phyloP scores from a whole-genome alignment of 2,329 filamentous ascomycete genomes.

The Neocucurbitaria cava region DNA sequence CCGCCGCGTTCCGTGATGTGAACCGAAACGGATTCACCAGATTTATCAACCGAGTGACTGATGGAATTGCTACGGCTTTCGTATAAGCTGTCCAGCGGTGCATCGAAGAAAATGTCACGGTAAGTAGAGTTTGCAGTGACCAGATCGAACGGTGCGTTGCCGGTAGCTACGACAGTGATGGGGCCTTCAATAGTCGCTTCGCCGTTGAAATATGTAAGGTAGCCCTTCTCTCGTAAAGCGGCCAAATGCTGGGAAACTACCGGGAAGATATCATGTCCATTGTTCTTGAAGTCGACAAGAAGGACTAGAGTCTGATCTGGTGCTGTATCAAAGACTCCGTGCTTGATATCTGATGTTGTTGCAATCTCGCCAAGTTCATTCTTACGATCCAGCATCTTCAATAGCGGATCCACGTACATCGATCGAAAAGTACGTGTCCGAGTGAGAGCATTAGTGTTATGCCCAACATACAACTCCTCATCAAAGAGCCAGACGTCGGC shows the following conservation, averaged over 20 bases:
- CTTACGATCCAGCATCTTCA: constrained; percentile 57
- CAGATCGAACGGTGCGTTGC: constrained; percentile 59
- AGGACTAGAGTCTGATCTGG: constrained; percentile 59
- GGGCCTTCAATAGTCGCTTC: constrained; percentile 50
- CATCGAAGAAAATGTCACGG: constrained; percentile 64
- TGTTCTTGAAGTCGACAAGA: constrained; percentile 60
- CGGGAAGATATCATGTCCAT: constrained; percentile 47
- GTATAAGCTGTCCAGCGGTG: constrained; percentile 53
- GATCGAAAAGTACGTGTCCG: constrained; percentile 56
- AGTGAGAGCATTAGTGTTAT: constrained; percentile 57
- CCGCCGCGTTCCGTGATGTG: constrained; percentile 28
- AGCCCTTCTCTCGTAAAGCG: constrained; percentile 57
- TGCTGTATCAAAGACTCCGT: constrained; percentile 60
- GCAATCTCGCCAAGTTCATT: constrained; percentile 52
- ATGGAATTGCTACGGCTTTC: constrained; percentile 15
- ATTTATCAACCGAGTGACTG: not conserved
- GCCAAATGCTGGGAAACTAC: constrained; percentile 51
- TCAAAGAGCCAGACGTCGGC: constrained; percentile 64
- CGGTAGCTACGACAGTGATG: constrained; percentile 62
- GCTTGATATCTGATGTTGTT: constrained; percentile 33
- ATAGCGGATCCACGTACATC: constrained; percentile 62
- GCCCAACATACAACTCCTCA: constrained; percentile 64
- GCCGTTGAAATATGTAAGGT: constrained; percentile 61
- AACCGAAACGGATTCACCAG: constrained; percentile 1
- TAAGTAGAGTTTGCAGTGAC: constrained; percentile 56